These are phyloP conservation scores for Colletotrichum higginsianum DNA, from an alignment of 2,329 filamentous ascomycete genomes.

Conservation along the genomic window DNA sequence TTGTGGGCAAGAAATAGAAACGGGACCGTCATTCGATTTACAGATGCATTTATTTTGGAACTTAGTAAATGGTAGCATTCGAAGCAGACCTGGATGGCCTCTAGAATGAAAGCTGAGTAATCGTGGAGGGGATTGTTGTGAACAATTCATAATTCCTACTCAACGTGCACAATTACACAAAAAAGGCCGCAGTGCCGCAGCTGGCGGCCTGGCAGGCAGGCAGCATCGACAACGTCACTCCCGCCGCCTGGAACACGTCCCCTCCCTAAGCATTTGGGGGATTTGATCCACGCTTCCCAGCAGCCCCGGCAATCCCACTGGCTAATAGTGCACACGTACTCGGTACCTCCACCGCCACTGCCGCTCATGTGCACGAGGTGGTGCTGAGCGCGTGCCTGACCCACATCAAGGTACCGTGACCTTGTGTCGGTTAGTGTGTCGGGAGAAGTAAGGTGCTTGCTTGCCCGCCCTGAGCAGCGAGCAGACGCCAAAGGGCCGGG, in stretches of 20 bases:
- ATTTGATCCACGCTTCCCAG: conserved; percentile 26
- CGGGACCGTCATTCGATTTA: not conserved
- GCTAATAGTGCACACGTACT: conserved; percentile 28
- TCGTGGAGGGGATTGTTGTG: not conserved
- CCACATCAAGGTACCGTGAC: conserved; percentile 31
- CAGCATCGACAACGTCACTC: conserved; percentile 56
- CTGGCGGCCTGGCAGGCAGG: conserved; percentile 41
- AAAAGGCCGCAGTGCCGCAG: not conserved
- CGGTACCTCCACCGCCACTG: conserved; percentile 43
- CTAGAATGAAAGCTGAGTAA: not conserved
- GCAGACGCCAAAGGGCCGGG: conserved; percentile 22
- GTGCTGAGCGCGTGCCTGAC: not conserved
- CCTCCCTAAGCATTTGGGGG: conserved; percentile 21
- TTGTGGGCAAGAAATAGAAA: too few species aligned
- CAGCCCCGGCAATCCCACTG: conserved; percentile 37
- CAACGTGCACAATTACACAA: conserved; percentile 18
- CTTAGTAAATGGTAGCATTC: not conserved
- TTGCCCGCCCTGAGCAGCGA: conserved; percentile 6
- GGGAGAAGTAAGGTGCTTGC: conserved; percentile 12
- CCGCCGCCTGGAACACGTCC: conserved; percentile 30
- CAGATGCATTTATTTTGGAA: not conserved
- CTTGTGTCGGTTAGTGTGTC: conserved; percentile 4
- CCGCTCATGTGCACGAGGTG: not conserved
- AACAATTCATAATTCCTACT: conserved; percentile 29
- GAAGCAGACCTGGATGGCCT: not conserved